Base-by-base conservation (phyloP, 805 yeast species). In the Kockiozyma suomiensis region DNA sequence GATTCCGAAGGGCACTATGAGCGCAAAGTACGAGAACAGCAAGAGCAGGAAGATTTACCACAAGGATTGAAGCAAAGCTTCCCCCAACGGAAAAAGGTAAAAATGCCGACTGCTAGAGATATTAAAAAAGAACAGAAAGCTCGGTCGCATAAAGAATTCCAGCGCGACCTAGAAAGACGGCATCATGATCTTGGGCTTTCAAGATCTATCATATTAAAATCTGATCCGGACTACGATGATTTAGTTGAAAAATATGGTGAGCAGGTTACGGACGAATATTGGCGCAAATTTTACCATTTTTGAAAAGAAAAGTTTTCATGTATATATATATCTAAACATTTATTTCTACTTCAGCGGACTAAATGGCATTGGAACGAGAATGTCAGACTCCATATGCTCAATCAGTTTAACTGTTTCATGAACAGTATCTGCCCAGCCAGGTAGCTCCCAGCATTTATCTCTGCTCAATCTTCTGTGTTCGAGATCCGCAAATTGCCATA, bases 361-460 rank as follows among this genome's bases (percentile, higher is more conserved):
- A 63, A 76, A 77, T 17, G 73, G 66, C 51, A 77, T 65, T 3
- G 80, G 79, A 4, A 76, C 77, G 45, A 76, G 61, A 38, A 76
- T 73, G 52, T 70, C 68, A 25, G 76, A 66, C 46, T 74, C 72
- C 80, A 77, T 76, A 33, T 66, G 64, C 49, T 74, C 66, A 10
- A 76, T 68, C 55, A 76, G 69, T 67, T 73, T 71, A 30, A 76
- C 79, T 1, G 80, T 77, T 55, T 76, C 77, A 54, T 74, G 78
- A 13, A 78, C 70, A 5, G 79, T 76, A 47, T 76, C 80, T 12
- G 80, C 76, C 80, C 80, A 76, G 15, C 80, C 80, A 0, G 76
- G 76, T 21, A 75, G 64, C 56, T 75, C 78, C 80, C 80, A 76
- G 70, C 79, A 74, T 56, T 72, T 72, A 51, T 75, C 78, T 40